Conservation (phyloP, 2,329 filamentous ascomycete species). For the Colletotrichum chrysophilum region DNA sequence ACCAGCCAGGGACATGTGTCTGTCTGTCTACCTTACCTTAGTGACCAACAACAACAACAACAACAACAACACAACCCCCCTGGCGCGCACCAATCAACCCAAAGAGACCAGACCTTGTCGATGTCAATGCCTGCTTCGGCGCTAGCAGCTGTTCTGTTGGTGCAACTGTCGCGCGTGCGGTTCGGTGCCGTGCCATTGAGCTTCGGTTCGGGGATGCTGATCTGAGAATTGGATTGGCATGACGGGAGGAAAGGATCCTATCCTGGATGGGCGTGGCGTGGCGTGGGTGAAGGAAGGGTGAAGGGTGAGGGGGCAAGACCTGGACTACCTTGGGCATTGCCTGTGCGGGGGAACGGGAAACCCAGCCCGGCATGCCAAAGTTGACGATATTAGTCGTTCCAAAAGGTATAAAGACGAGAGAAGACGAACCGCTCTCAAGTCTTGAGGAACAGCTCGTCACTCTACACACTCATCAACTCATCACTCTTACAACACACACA, state of each 20-base stretch:
- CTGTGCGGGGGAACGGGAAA: conserved; percentile 13
- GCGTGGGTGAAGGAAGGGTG: background rate
- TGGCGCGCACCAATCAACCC: background rate
- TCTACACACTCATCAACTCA: background rate
- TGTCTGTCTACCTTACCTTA: background rate
- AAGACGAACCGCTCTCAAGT: background rate
- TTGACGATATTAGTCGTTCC: background rate
- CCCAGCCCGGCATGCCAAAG: background rate
- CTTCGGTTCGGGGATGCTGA: conserved; percentile 2
- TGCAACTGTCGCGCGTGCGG: background rate
- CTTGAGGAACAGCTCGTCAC: background rate
- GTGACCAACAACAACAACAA: background rate
- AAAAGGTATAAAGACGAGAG: background rate
- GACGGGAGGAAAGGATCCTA: background rate
- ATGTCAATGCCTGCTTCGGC: background rate
- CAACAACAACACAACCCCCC: background rate
- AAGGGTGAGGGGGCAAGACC: background rate
- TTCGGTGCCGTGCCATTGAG: conserved; percentile 1
- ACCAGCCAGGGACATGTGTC: background rate
- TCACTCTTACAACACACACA: background rate
- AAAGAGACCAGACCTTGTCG: background rate
- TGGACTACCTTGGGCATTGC: background rate
- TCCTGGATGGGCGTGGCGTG: background rate
- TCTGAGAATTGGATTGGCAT: conserved; percentile 1
- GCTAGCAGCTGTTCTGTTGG: background rate